Evolutionary conservation across 768 basidiomycete genomes (phyloP).

Genomic region (Clathrus columnatus): DNA sequence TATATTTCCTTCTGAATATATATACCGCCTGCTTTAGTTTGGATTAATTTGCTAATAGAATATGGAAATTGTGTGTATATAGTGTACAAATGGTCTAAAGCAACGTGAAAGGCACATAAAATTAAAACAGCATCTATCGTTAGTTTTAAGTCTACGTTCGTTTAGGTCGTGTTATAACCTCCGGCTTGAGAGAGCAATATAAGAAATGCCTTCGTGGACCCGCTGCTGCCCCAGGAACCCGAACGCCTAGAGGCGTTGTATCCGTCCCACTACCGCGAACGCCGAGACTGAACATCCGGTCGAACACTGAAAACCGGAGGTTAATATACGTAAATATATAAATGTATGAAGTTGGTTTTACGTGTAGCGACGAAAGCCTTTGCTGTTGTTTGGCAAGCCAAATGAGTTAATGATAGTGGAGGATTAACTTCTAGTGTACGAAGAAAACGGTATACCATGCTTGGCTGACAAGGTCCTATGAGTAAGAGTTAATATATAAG

Average conservation of each 20-base stretch:
- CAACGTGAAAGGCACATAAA: background rate
- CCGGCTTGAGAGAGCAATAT: conserved; percentile 67
- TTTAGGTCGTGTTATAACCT: conserved; percentile 21
- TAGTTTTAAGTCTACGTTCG: background rate
- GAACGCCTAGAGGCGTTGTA: conserved; percentile 48
- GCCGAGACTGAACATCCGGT: conserved; percentile 83
- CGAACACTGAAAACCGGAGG: conserved; percentile 50
- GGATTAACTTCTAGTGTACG: conserved; percentile 89
- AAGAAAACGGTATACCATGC: conserved; percentile 88
- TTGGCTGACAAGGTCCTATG: conserved; percentile 75
- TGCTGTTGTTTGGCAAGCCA: conserved; percentile 81
- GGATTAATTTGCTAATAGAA: background rate
- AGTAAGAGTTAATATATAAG: conserved; percentile 3
- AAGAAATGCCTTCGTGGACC: conserved; percentile 81
- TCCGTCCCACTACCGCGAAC: conserved; percentile 70
- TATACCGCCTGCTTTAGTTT: too few species aligned
- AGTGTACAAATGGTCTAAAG: background rate
- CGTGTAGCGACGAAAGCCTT: conserved; percentile 83
- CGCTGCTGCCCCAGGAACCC: conserved; percentile 53
- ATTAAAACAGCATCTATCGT: too few species aligned
- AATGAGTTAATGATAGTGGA: conserved; percentile 75
- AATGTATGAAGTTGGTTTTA: conserved; percentile 28
- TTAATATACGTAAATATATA: background rate
- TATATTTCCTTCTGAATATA: background rate
- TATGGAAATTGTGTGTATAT: background rate